A percentile compares a stretch with the other conserved stretches of the same genome.
phyloP scores from a whole-genome alignment of 2,329 filamentous ascomycete genomes.

The Zymoseptoria brevis region DNA sequence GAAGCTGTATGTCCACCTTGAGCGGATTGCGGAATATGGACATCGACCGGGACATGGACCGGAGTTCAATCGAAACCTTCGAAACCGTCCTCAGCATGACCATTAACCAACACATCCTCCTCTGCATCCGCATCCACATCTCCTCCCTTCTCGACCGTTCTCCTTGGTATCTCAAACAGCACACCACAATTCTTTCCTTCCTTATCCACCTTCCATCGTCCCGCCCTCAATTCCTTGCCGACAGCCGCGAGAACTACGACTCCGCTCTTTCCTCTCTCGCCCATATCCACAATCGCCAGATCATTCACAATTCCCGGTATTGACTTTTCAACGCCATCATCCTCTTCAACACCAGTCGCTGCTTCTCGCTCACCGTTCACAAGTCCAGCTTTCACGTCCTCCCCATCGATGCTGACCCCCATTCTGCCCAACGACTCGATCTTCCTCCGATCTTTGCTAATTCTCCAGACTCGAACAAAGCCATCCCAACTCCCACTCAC shows the following conservation, averaged over 20 bases:
- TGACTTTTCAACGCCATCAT: neutral
- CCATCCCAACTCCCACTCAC: constrained; percentile 94
- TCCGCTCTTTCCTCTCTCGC: constrained; percentile 63
- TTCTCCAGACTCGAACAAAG: constrained; percentile 72
- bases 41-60: neutral
- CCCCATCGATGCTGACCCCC: constrained; percentile 28
- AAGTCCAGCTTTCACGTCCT: neutral
- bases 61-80: constrained; percentile 8
- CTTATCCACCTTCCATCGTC: constrained; percentile 62
- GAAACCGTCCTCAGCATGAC: constrained; percentile 4
- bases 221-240: constrained; percentile 77
- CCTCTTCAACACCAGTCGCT: neutral
- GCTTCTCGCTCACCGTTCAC: neutral
- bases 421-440: constrained; percentile 62
- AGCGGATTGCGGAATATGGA: neutral
- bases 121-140: neutral
- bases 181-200: constrained; percentile 74
- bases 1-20: neutral
- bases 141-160: constrained; percentile 29
- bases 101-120: neutral
- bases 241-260: constrained; percentile 79
- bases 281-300: constrained; percentile 77
- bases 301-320: constrained; percentile 80
- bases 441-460: constrained; percentile 73
- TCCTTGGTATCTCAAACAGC: constrained; percentile 67